Conservation (phyloP, 2,329 filamentous ascomycete species). For the Tolypocladium amazonense region DNA sequence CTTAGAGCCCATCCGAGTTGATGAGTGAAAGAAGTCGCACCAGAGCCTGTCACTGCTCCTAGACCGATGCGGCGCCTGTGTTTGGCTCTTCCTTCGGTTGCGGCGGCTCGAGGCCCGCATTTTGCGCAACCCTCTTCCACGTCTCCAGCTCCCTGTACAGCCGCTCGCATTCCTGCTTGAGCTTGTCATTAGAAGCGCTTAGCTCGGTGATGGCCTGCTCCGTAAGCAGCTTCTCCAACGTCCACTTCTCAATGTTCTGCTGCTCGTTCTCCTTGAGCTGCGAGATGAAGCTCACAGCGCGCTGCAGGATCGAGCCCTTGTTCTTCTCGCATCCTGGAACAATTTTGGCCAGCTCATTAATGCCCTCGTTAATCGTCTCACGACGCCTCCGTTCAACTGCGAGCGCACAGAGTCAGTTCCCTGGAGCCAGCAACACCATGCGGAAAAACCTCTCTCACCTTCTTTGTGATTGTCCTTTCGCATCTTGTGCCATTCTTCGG, state of each 20-base stretch:
- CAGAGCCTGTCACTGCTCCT: slow-evolving; percentile 9
- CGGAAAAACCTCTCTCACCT: slow-evolving; percentile 42
- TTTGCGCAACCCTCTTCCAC: slow-evolving; percentile 63
- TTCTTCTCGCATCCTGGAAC: slow-evolving; percentile 98
- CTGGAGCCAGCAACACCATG: neutral
- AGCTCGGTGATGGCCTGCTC: slow-evolving; percentile 86
- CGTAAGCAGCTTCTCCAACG: slow-evolving; percentile 77
- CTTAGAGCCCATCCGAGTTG: neutral
- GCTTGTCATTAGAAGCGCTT: slow-evolving; percentile 75
- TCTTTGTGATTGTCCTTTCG: slow-evolving; percentile 98
- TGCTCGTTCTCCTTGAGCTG: slow-evolving; percentile 91
- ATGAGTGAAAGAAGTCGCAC: neutral
- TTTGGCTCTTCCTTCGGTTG: slow-evolving; percentile 26
- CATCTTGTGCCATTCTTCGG: slow-evolving; percentile 95
- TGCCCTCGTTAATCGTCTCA: slow-evolving; percentile 97
- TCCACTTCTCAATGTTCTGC: slow-evolving; percentile 92
- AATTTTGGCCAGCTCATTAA: slow-evolving; percentile 95
- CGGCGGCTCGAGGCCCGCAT: slow-evolving; percentile 40
- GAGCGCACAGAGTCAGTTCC: slow-evolving; percentile 11
- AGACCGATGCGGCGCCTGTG: slow-evolving; percentile 14
- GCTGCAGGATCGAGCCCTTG: slow-evolving; percentile 91
- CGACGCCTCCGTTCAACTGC: slow-evolving; percentile 89
- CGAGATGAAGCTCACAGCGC: slow-evolving; percentile 87
- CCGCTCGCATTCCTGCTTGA: slow-evolving; percentile 69
- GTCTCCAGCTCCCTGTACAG: slow-evolving; percentile 68